phyloP scores from a whole-genome alignment of 331 rosid species.

The Quercus phellos region DNA sequence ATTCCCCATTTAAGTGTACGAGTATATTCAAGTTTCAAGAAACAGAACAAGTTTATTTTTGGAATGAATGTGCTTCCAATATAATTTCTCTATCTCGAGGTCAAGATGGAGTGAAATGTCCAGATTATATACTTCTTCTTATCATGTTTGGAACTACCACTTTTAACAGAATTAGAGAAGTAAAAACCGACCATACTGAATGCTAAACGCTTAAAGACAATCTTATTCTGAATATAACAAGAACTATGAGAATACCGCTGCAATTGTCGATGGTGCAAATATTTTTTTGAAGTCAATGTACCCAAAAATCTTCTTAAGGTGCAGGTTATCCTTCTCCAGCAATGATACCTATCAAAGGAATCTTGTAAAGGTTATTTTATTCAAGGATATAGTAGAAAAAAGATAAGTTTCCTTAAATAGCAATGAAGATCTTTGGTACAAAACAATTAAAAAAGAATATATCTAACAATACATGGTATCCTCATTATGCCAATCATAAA shows the following conservation, averaged over 20 bases:
- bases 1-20: neutral
- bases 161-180: no score
- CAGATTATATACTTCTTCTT: neutral
- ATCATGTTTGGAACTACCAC: neutral
- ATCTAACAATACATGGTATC: no score
- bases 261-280: conserved; percentile 27
- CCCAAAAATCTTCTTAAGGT: neutral
- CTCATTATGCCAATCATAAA: no score
- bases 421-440: neutral
- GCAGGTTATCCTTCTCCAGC: neutral
- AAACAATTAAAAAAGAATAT: neutral
- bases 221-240: neutral
- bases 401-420: neutral
- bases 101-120: neutral
- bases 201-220: neutral
- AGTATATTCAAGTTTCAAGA: neutral
- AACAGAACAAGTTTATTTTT: no score
- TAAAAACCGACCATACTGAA: no score
- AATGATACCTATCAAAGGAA: conserved; percentile 4
- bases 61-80: neutral
- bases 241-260: conserved; percentile 18
- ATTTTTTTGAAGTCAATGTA: conserved; percentile 19
- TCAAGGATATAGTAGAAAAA: neutral
- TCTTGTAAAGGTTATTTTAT: neutral
- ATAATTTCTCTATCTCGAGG: neutral